These are phyloP conservation scores for Colletotrichum gloeosporioides DNA, from an alignment of 2,329 filamentous ascomycete genomes.

Conservation along the genomic window DNA sequence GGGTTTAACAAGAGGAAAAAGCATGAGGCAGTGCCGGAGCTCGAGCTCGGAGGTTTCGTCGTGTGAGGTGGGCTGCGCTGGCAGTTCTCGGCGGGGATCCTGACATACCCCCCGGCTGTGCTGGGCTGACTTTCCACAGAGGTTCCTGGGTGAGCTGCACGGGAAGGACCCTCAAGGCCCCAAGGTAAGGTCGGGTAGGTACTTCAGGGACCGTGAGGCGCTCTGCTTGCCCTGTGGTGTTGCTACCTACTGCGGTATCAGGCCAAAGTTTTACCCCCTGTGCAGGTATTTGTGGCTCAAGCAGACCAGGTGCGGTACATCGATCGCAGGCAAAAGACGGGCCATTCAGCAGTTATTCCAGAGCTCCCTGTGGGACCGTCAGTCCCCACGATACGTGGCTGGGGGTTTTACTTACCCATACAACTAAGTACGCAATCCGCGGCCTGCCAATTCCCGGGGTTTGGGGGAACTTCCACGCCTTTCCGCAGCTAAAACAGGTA, in stretches of 20 bases:
- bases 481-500: background rate
- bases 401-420: background rate
- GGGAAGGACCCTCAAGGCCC: background rate
- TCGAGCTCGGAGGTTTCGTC: constrained; percentile 16
- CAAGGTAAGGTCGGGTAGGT: background rate
- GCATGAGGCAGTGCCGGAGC: constrained; percentile 16
- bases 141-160: background rate
- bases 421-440: background rate
- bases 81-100: constrained; percentile 14
- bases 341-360: background rate
- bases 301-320: background rate
- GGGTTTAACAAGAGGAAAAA: background rate
- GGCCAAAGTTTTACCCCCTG: background rate
- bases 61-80: constrained; percentile 15
- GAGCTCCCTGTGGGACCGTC: background rate
- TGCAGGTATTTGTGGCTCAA: background rate
- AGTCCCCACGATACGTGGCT: background rate
- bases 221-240: background rate
- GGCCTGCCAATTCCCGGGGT: background rate
- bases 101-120: constrained; percentile 15
- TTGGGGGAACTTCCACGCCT: background rate
- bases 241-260: background rate
- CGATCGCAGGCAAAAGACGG: background rate
- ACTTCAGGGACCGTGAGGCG: background rate
- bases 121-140: background rate